A percentile compares a stretch with the other conserved stretches of the same genome.
phyloP scores from a whole-genome alignment of 192 early-diverging fungal genomes.

The Umbelopsis vinacea region DNA sequence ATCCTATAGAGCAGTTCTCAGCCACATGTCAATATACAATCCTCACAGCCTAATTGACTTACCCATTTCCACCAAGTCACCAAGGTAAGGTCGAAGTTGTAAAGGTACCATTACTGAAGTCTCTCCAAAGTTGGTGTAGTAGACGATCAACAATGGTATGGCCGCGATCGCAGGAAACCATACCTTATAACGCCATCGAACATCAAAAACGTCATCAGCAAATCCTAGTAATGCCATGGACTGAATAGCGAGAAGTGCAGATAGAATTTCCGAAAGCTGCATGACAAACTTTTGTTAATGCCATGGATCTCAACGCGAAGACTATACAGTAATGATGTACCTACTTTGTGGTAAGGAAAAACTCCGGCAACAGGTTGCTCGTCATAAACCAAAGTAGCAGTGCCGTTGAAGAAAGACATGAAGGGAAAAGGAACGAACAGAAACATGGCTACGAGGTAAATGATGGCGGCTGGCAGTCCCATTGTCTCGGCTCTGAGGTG shows the following conservation, averaged over 20 bases:
- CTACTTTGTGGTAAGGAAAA: conserved; percentile 80
- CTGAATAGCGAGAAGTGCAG: conserved; percentile 88
- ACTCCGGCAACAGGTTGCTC: conserved; percentile 48
- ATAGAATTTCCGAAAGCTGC: conserved; percentile 89
- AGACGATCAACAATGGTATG: conserved; percentile 92
- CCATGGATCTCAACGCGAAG: background rate
- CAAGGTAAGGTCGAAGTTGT: conserved; percentile 74
- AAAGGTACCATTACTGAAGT: conserved; percentile 89
- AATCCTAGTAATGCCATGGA: conserved; percentile 98
- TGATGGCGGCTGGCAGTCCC: conserved; percentile 86
- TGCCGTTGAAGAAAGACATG: conserved; percentile 73
- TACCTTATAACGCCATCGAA: conserved; percentile 96
- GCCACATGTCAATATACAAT: background rate
- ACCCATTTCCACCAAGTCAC: conserved; percentile 82
- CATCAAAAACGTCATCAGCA: conserved; percentile 96
- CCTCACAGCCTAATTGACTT: conserved; percentile 1
- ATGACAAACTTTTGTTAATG: background rate
- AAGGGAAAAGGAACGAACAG: conserved; percentile 96
- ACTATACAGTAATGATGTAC: conserved; percentile 40
- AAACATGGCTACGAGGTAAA: conserved; percentile 89
- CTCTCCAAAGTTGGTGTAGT: conserved; percentile 87
- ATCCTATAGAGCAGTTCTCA: conserved; percentile 46
- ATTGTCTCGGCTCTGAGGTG: conserved; percentile 84
- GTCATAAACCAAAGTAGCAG: conserved; percentile 35
- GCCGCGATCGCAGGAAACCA: conserved; percentile 91